A percentile compares a stretch with the other conserved stretches of the same genome.
These are phyloP conservation scores for Peronospora tabacina DNA, from an alignment of 352 stramenopile genomes.

Conservation along the genomic window DNA sequence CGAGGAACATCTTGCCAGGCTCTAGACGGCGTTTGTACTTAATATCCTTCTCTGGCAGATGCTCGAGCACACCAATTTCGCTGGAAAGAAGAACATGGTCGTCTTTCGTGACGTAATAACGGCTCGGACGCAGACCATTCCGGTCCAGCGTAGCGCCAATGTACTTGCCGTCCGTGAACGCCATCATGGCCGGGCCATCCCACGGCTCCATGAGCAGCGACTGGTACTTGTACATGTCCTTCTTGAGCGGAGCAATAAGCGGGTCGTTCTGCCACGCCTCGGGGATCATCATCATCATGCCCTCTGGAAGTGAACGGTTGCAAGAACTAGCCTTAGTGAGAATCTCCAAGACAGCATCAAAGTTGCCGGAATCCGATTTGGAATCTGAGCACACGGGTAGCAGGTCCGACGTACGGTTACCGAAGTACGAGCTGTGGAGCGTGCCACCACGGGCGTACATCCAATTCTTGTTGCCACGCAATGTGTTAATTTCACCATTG, in stretches of 20 bases:
- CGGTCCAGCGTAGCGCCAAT: constrained; percentile 95
- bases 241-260: constrained; percentile 88
- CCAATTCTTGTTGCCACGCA: constrained; percentile 97
- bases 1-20: constrained; percentile 96
- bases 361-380: constrained; percentile 95
- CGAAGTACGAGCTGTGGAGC: constrained; percentile 89
- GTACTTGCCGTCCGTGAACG: constrained; percentile 93
- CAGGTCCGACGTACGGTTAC: constrained; percentile 86
- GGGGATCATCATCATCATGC: constrained; percentile 98
- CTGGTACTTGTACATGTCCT: constrained; percentile 97
- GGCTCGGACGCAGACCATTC: constrained; percentile 92
- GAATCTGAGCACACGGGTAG: constrained; percentile 90
- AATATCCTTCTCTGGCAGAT: constrained; percentile 88
- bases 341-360: constrained; percentile 93
- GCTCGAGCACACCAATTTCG: constrained; percentile 92
- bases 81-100: constrained; percentile 92
- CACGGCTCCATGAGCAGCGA: constrained; percentile 96
- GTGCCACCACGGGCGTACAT: constrained; percentile 90
- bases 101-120: constrained; percentile 96
- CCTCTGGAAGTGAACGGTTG: constrained; percentile 89
- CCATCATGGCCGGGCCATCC: constrained; percentile 97
- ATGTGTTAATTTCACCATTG: constrained; percentile 98
- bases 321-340: constrained; percentile 88
- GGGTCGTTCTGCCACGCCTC: constrained; percentile 95
- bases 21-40: constrained; percentile 92